Conservation (phyloP, 2,329 filamentous ascomycete species). For the Cercospora zeina region DNA sequence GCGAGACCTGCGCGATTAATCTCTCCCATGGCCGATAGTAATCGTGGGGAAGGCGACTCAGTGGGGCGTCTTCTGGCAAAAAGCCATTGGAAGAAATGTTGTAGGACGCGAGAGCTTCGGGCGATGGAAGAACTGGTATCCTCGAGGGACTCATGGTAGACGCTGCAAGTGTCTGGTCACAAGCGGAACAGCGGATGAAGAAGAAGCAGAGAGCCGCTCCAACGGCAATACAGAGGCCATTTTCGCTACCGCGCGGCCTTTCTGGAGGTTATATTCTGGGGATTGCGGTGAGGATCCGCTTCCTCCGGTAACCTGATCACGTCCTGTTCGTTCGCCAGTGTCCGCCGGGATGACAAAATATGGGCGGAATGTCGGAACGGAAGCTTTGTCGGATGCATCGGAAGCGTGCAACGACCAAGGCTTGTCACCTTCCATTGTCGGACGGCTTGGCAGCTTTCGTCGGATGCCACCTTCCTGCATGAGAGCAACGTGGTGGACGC, state of each 20-base stretch:
- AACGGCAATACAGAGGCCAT: neutral
- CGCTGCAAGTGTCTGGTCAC: neutral
- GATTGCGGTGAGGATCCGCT: conserved; percentile 6
- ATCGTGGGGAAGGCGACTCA: conserved; percentile 76
- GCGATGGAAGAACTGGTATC: conserved; percentile 28
- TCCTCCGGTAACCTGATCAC: neutral
- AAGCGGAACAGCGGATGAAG: neutral
- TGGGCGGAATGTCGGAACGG: neutral
- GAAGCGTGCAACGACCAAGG: neutral
- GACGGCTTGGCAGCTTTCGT: conserved; percentile 8
- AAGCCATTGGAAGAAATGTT: conserved; percentile 63
- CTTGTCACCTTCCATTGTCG: conserved; percentile 17
- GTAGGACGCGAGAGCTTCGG: conserved; percentile 29
- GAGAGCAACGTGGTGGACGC: conserved; percentile 8
- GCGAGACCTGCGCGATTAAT: conserved; percentile 76
- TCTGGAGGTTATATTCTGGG: conserved; percentile 2
- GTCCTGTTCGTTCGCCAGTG: neutral
- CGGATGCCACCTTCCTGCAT: conserved; percentile 12
- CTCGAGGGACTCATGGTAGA: conserved; percentile 33
- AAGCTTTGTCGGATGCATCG: conserved; percentile 6
- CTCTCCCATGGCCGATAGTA: conserved; percentile 95
- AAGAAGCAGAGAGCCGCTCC: neutral
- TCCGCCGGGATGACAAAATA: neutral
- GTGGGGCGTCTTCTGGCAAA: conserved; percentile 74
- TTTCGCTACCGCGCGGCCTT: neutral